A percentile compares a stretch with the other conserved stretches of the same genome.
These are phyloP conservation scores for Sugiyamaella smithiae DNA, from an alignment of 805 yeast species.

Conservation along the genomic window DNA sequence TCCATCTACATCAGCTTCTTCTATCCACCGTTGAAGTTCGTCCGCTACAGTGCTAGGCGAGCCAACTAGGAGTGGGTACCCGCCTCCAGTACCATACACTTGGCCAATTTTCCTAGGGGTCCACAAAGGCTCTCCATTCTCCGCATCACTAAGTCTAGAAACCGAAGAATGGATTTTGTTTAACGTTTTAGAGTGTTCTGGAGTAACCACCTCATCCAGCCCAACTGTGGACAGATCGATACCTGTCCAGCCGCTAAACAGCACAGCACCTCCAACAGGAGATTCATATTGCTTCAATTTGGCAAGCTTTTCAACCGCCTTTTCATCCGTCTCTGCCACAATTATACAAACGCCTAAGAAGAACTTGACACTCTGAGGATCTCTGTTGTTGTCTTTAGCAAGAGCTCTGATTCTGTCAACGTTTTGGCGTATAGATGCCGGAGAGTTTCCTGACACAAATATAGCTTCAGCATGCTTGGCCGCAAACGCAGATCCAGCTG, in stretches of 20 bases:
- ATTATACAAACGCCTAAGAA: constrained; percentile 38
- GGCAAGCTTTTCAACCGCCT: constrained; percentile 39
- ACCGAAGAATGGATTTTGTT: constrained; percentile 24
- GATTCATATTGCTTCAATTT: constrained; percentile 37
- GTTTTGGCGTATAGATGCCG: constrained; percentile 32
- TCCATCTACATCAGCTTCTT: constrained; percentile 42
- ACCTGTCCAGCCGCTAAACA: constrained; percentile 43
- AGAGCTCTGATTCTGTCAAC: constrained; percentile 34
- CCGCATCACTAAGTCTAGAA: constrained; percentile 13
- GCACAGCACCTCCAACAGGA: constrained; percentile 42
- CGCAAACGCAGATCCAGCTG: constrained; percentile 41
- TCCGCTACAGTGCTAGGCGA: constrained; percentile 38
- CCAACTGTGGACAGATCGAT: constrained; percentile 40
- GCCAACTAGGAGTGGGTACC: constrained; percentile 33
- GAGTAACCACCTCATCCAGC: constrained; percentile 27
- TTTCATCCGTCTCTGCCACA: constrained; percentile 41
- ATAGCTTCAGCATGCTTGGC: constrained; percentile 44
- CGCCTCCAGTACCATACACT: constrained; percentile 34
- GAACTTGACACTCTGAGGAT: constrained; percentile 38
- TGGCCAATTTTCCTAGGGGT: constrained; percentile 31
- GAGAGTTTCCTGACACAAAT: constrained; percentile 37
- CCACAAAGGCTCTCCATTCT: constrained; percentile 15
- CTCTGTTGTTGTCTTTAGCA: constrained; percentile 37
- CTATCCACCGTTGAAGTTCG: constrained; percentile 39
- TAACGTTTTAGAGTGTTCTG: constrained; percentile 28